Base-by-base conservation (phyloP, 305 asterid genomes). In the Fraxinus velutina region DNA sequence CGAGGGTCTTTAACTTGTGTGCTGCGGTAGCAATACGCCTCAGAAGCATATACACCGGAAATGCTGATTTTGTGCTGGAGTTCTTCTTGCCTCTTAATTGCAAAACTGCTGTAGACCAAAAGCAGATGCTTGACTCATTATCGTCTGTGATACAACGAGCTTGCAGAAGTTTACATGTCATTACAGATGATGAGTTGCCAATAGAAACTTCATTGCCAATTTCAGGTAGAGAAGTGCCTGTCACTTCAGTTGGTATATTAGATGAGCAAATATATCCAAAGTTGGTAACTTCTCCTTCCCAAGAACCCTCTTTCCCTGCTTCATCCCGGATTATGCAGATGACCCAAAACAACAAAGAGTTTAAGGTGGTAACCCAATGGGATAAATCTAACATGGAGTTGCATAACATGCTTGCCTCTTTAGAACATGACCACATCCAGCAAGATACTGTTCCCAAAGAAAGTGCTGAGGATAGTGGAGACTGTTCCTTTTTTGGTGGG, bases 61-160 rank as follows among this genome's bases (percentile, higher is more conserved):
- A 81, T 4, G 91, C 90, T 79, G 98, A 93, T 83, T 93, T 90
- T 74, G 97, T 92, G 77, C 77, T 93, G 42, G 98, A 93, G 89
- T 90, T 92, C 78, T 93, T 93, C 88, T 80, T 92, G 83, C 98
- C 98, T 95, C 81, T 83, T 44, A 79, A 91, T 76, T 90, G 97
- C 88, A 90, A 76, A 84, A 87, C 79, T 70, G 76, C 85, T n/a
- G 88, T 87, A 36, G 90, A 85, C 44, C 96, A 91, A 85, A 92
- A 86, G 78, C 78, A 78, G 81, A 90, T 88, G 94, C 86, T 91
- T 50, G 90, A 85, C 81, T 91, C 94, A 3, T 79, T 93, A 62
- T 92, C 94, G 24, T 84, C 87, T 55, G 90, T 86, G 13, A 87
- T 92, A 79, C 88, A 90, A 81, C 85, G 86, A 37, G 86, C 89